These are phyloP conservation scores for Skeletonema costatum DNA, from an alignment of 108 stramenopile species.

Conservation along the genomic window DNA sequence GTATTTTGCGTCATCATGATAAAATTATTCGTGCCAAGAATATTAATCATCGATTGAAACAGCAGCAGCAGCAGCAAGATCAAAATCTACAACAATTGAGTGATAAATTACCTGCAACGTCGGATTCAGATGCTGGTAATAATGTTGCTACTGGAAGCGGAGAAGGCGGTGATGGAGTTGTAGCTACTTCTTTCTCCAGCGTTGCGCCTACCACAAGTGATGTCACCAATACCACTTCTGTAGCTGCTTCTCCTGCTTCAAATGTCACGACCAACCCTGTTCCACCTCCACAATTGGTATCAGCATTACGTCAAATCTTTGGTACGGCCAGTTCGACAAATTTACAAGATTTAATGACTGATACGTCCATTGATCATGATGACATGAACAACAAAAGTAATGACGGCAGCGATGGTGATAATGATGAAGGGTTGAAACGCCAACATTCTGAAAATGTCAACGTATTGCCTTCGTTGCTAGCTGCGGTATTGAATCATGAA, in stretches of 20 bases:
- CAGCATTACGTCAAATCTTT: conserved; percentile 58
- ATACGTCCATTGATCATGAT: background rate
- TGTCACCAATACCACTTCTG: background rate
- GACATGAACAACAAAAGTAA: background rate
- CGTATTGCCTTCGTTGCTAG: conserved; percentile 21
- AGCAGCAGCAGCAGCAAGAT: background rate
- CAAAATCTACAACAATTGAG: background rate
- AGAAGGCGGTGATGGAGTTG: background rate
- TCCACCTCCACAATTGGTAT: conserved; percentile 60
- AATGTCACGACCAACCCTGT: conserved; percentile 14
- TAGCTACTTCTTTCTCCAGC: background rate
- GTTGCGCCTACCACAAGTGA: background rate
- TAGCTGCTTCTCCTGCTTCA: conserved; percentile 4
- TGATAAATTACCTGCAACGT: background rate
- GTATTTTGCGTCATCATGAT: conserved; percentile 63
- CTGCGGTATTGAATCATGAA: conserved; percentile 17
- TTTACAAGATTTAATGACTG: conserved; percentile 10
- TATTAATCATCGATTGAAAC: background rate
- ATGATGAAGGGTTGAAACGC: background rate
- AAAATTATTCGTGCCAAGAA: conserved; percentile 61
- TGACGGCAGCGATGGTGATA: conserved; percentile 15
- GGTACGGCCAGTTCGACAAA: conserved; percentile 23
- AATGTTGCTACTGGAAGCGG: background rate
- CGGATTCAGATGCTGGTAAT: background rate
- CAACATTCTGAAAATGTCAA: background rate